Evolutionary conservation across 2,329 filamentous ascomycete species (phyloP).

Genomic region (Alternaria ventricosa): DNA sequence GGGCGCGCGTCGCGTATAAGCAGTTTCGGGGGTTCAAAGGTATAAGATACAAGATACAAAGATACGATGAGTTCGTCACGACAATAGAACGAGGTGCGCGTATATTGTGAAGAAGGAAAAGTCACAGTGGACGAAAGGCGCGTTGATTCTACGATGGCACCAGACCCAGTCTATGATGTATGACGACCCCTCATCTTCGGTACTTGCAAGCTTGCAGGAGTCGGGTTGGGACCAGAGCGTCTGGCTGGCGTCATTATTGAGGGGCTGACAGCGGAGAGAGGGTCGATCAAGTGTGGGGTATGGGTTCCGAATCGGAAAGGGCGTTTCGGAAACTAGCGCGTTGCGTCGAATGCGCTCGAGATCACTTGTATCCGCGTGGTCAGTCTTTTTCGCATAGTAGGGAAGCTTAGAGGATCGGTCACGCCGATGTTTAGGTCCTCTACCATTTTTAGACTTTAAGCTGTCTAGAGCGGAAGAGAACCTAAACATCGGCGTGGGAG

Average conservation of each 20-base stretch:
- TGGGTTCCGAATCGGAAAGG: slow-evolving; percentile 2
- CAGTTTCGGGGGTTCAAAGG: background rate
- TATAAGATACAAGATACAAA: background rate
- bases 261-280: background rate
- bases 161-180: background rate
- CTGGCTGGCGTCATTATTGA: slow-evolving; percentile 5
- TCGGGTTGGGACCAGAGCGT: background rate
- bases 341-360: background rate
- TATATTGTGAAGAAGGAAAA: background rate
- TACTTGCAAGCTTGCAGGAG: background rate
- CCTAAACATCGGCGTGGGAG: background rate
- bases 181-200: slow-evolving; percentile 4
- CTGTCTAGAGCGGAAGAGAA: background rate
- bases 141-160: background rate
- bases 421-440: background rate
- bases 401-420: background rate
- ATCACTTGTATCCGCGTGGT: background rate
- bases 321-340: slow-evolving; percentile 1
- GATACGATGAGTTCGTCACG: background rate
- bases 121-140: too few species aligned
- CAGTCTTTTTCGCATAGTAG: background rate
- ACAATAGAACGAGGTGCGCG: background rate
- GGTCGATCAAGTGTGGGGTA: slow-evolving; percentile 8
- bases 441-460: background rate
- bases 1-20: background rate